Conservation (phyloP, 148 eudicot species). For the Amaranthus palmeri region DNA sequence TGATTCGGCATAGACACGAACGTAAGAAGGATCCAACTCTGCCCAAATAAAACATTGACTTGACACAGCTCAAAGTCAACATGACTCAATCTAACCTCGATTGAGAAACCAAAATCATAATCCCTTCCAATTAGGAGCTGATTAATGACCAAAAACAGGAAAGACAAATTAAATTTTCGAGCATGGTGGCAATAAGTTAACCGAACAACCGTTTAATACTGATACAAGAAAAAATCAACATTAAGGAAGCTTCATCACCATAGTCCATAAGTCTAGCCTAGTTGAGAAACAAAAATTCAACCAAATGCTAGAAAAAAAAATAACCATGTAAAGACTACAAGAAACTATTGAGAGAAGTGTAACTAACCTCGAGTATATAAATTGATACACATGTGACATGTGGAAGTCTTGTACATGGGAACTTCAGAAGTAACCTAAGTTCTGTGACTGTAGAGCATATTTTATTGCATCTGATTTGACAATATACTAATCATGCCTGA, state of each 20-base stretch:
- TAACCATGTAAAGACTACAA: not conserved
- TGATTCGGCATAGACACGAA: no score
- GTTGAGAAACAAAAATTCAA: not conserved
- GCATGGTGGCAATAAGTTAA: not conserved
- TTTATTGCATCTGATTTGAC: slow-evolving; percentile 6
- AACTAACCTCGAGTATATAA: slow-evolving; percentile 21
- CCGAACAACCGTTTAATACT: not conserved
- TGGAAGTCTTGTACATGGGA: not conserved
- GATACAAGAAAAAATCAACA: not conserved
- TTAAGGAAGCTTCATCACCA: not conserved
- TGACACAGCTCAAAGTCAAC: no score
- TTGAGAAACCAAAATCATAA: no score
- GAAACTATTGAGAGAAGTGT: not conserved
- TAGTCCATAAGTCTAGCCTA: not conserved
- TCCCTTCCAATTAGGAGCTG: not conserved
- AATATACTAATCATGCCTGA: slow-evolving; percentile 38
- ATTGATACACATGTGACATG: slow-evolving; percentile 18
- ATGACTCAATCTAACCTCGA: no score
- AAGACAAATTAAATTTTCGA: not conserved
- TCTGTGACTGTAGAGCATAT: not conserved
- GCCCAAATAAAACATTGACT: no score
- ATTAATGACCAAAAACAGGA: not conserved
- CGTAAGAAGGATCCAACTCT: no score
- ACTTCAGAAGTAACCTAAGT: slow-evolving; percentile 9
- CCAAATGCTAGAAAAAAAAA: not conserved